Evolutionary conservation across 805 yeast species (phyloP), one percentile per base, ranked within the genome.

Genomic region (Yarrowia bubula): DNA sequence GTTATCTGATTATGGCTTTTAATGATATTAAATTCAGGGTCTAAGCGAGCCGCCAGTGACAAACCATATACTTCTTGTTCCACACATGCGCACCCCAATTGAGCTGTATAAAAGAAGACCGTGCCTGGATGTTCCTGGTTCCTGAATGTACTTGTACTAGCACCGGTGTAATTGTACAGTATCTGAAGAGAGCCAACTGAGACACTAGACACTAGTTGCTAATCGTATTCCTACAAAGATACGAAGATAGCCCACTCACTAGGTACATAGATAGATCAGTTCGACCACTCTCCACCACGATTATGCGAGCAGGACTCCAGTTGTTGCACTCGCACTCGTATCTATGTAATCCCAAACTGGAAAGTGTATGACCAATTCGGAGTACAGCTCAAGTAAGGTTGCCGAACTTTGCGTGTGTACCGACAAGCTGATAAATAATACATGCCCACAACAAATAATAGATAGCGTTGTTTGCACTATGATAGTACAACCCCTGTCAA

Each of bases 41-140:
- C 15, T 28, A 38, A 38, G 42, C 42, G 42, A 38, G 42, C n/a
- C n/a, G n/a, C n/a, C n/a, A n/a, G n/a, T n/a, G n/a, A n/a, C n/a
- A n/a, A n/a, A n/a, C n/a, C n/a, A n/a, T n/a, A n/a, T n/a, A n/a
- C n/a, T n/a, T n/a, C n/a, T n/a, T n/a, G n/a, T n/a, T n/a, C n/a
- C n/a, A n/a, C n/a, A n/a, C n/a, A 22, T 22, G 5, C 28, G 28
- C 28, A 22, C 28, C 28, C 28, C 28, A 22, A 22, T 22, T 22
- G 28, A 11, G n/a, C 14, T 11, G n/a, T 18, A 7, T 4, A n/a
- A 43, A 4, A 43, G 28, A 4, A 43, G 28, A 46, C 13, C 50
- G 50, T 46, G 33, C 50, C 50, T 46, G 50, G 31, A 46, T 28
- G 50, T 46, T 46, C 50, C 50, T 46, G 35, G 50, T 28, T 33